Base-by-base conservation (phyloP, 768 basidiomycete genomes). In the Rickenella mellea region DNA sequence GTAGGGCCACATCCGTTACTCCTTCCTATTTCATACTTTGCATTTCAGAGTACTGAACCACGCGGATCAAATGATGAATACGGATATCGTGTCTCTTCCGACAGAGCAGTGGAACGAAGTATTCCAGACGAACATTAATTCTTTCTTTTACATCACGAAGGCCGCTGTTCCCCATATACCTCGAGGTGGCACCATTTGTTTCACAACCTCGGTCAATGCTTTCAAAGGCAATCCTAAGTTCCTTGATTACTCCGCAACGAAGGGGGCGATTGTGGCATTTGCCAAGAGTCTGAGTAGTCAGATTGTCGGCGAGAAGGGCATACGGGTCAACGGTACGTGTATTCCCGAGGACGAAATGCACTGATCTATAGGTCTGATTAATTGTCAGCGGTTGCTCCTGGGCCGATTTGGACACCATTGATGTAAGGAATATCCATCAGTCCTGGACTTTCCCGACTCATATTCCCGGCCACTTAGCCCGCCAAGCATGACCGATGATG, bases 241-340 rank as follows among this genome's bases (percentile, higher is more conserved):
- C 19, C 51, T 75, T 28, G 74, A 76, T 56, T 76, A 74, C 56
- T 73, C 73, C 12, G 54, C 70, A 6, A 74, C 74, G 21, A 76
- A 76, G 53, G 74, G 74, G 8, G 69, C 72, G 7, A 70, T 74
- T 45, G 60, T 73, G 39, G 62, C 53, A 11, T 71, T 73, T 54
- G 66, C 67, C 39, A 56, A 73, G 21, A 68, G 65, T 0, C 55
- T 75, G 41, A 66, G 63, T 39, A 75, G 74, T 53, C 70, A 74
- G 53, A 61, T 74, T 28, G 66, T 74, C 30, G 66, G 67, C 41
- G 63, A 67, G 45, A 70, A 67, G 52, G 65, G 63, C 6, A 69
- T 75, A 44, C 58, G 74, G 19, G 69, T 71, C 36, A 71, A 71
- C 45, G 56, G 63, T 60, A 41, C 48, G 58, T 50, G 22, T 17